Percentiles rank a stretch among this genome's conserved stretches.
phyloP scores from a whole-genome alignment of 148 eudicot species.

The Arbutus unedo region DNA sequence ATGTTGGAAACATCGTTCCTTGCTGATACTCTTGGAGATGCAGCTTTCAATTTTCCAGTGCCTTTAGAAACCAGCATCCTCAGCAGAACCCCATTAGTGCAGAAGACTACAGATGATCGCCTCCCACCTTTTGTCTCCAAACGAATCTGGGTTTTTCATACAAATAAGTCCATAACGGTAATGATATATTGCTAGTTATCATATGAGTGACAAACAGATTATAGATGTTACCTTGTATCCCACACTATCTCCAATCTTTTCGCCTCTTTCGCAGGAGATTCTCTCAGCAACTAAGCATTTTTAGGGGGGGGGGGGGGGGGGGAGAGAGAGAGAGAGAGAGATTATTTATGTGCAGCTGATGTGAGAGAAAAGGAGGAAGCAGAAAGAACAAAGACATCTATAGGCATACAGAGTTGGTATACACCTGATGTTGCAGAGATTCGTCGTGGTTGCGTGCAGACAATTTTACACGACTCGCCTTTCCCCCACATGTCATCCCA shows the following conservation, averaged over 20 bases:
- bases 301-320: not conserved
- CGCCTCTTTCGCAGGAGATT: conserved; percentile 85
- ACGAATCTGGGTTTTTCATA: conserved; percentile 56
- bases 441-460: conserved; percentile 93
- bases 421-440: conserved; percentile 91
- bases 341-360: conserved; percentile 5
- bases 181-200: not conserved
- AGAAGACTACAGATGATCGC: conserved; percentile 75
- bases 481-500: conserved; percentile 78
- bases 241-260: conserved; percentile 71
- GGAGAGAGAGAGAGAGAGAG: not conserved
- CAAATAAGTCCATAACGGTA: not conserved
- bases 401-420: conserved; percentile 8
- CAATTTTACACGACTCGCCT: conserved; percentile 76
- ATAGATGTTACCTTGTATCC: conserved; percentile 78
- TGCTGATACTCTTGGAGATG: conserved; percentile 19
- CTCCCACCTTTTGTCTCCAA: conserved; percentile 87
- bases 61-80: conserved; percentile 66
- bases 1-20: conserved; percentile 42
- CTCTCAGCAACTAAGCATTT: conserved; percentile 76
- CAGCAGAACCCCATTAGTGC: conserved; percentile 82
- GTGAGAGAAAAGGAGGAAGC: conserved; percentile 2
- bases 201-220: not conserved
- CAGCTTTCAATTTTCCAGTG: conserved; percentile 32
- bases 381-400: not conserved